A percentile compares a stretch with the other conserved stretches of the same genome.
These are phyloP conservation scores for Geranomyces michiganensis DNA, from an alignment of 192 early-diverging fungal genomes.

Conservation along the genomic window DNA sequence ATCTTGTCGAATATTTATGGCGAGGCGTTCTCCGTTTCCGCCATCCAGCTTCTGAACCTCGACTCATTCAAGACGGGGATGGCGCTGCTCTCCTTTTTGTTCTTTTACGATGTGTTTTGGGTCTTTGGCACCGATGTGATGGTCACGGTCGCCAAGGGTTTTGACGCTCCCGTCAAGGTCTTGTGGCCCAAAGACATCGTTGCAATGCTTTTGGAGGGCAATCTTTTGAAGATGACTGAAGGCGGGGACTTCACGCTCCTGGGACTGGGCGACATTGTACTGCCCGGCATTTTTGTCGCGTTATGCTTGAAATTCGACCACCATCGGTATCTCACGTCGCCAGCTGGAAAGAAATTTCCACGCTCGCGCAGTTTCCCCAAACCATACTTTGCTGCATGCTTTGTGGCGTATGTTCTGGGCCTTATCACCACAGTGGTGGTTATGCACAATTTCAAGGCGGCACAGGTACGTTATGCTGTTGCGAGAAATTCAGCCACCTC, in stretches of 20 bases:
- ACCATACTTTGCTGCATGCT: constrained; percentile 85
- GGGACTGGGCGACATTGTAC: constrained; percentile 95
- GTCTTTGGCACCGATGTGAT: constrained; percentile 99
- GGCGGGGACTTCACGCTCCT: constrained; percentile 81
- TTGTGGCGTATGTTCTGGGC: constrained; percentile 79
- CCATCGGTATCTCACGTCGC: constrained; percentile 64
- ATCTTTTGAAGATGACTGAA: constrained; percentile 48
- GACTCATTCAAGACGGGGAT: constrained; percentile 97
- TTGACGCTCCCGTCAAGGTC: constrained; percentile 97
- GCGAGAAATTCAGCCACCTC: neutral
- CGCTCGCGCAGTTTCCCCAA: constrained; percentile 69
- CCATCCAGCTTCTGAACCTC: constrained; percentile 82
- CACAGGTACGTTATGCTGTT: constrained; percentile 61
- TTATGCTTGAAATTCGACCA: constrained; percentile 90
- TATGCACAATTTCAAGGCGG: constrained; percentile 95
- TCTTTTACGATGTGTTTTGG: constrained; percentile 98
- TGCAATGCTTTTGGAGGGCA: constrained; percentile 36
- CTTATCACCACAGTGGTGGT: constrained; percentile 87
- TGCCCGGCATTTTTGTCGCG: constrained; percentile 93
- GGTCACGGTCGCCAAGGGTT: constrained; percentile 94
- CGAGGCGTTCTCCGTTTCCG: constrained; percentile 81
- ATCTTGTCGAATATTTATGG: constrained; percentile 87
- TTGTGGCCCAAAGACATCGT: constrained; percentile 79
- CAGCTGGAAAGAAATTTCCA: constrained; percentile 53
- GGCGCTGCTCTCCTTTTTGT: constrained; percentile 86